Evolutionary conservation across 2,329 filamentous ascomycete genomes (phyloP), one percentile per base, ranked within the genome.

Genomic region (Xylariaceae sp.): DNA sequence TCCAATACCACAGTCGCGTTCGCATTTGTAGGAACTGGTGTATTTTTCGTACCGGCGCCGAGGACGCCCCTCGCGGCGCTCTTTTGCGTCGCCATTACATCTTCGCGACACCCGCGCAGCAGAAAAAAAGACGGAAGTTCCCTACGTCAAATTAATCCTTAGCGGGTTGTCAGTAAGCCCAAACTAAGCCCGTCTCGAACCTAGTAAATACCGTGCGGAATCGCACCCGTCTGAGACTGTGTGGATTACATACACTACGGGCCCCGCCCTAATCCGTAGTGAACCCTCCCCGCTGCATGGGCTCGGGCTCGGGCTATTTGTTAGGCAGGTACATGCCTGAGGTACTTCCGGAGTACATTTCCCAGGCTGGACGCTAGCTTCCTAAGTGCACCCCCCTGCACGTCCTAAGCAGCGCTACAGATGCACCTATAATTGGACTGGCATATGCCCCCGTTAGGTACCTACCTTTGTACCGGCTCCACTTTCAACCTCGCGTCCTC

Each of bases 51-150:
- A 37, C 51, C 13, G 41, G 41, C 41, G 41, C 11, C 11, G 41
- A 45, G 53, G 23, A 50, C 51, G 55, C 53, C 59, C 51, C 52
- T 57, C 41, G 23, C 54, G 53, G 57, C 58, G 55, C 62, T 57
- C 53, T 55, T 58, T 58, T 56, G 23, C 39, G 55, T 57, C 6
- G 60, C 60, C 62, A 64, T 64, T 60, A 60, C 56, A 64, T 62
- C 30, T 30, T 30, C 23, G 23, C 23, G 23, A 30, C 23, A 30
- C 23, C 23, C 4, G 23, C 23, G 23, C 23, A 30, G 3, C 23
- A 30, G 23, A 30, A 30, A 30, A 30, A 30, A 30, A 30, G 23
- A 18, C 17, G 4, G 23, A 30, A 30, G 23, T 4, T 30, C 4
- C 4, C 4, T 30, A 30, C 23, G 23, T 30, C 23, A 30, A 30